Conservation (phyloP, 163 green algal species). For the Coccomyxa subellipsoidea region DNA sequence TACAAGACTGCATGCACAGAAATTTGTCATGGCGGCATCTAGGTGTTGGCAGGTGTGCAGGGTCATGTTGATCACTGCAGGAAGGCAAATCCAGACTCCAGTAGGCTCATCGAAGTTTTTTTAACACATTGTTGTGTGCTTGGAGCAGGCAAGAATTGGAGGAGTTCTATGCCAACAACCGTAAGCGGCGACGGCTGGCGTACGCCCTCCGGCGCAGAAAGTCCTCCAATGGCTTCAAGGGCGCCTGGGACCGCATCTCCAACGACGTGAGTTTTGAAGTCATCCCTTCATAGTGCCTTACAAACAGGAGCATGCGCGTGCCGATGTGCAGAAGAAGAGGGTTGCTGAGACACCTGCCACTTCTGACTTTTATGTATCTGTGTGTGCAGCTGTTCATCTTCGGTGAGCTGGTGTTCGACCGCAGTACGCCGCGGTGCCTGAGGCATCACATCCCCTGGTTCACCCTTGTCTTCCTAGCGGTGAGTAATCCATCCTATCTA, state of each 20-base stretch:
- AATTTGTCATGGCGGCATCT: no score
- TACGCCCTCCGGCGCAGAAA: constrained; percentile 28
- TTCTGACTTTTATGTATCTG: no score
- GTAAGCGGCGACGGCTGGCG: constrained; percentile 20
- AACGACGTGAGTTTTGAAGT: constrained; percentile 25
- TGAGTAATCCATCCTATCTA: background rate
- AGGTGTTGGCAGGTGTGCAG: no score
- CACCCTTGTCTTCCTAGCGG: constrained; percentile 18
- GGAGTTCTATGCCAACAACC: constrained; percentile 19
- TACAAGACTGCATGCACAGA: no score
- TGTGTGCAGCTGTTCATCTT: constrained; percentile 21
- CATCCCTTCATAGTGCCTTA: no score
- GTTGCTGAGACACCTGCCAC: no score
- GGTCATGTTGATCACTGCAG: no score
- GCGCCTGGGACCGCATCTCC: constrained; percentile 13
- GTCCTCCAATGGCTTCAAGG: constrained; percentile 1
- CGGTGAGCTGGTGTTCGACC: constrained; percentile 24
- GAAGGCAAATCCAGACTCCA: no score
- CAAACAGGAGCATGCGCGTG: no score
- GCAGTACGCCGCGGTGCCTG: constrained; percentile 18
- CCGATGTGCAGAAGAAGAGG: no score
- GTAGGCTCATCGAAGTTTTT: no score
- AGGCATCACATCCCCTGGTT: constrained; percentile 24
- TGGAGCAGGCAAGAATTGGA: constrained; percentile 16
- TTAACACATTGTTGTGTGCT: background rate